Conservation (phyloP, 208 protist species). For the Tritrichomonas foetus region DNA sequence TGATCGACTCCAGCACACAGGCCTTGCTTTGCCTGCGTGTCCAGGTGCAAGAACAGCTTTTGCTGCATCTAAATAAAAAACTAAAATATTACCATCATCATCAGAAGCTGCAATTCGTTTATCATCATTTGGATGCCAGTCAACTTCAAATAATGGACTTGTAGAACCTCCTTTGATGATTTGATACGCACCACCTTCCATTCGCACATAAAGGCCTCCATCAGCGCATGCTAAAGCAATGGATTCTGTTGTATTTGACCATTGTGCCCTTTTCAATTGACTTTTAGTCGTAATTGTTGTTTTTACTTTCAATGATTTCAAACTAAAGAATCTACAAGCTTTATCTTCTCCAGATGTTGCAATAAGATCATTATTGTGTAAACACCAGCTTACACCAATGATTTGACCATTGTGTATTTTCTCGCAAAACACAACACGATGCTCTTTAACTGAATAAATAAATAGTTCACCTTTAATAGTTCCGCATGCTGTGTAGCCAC, state of each 20-base stretch:
- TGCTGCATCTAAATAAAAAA: neutral
- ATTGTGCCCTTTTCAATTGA: neutral
- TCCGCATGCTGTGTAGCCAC: neutral
- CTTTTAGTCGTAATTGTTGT: neutral
- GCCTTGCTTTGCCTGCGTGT: neutral
- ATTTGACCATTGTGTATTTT: neutral
- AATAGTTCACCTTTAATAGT: neutral
- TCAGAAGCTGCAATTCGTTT: neutral
- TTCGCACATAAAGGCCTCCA: neutral
- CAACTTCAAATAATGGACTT: neutral
- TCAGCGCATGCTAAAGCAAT: neutral
- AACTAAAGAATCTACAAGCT: neutral
- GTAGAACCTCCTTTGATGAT: neutral
- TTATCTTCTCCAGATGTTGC: neutral
- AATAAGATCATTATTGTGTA: neutral
- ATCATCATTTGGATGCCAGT: neutral
- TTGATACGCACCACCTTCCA: conserved; percentile 14
- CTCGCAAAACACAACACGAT: neutral
- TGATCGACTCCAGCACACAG: neutral
- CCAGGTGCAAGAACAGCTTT: neutral
- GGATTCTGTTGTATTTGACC: neutral
- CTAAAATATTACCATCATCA: neutral
- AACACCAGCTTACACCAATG: neutral
- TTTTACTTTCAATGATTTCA: neutral
- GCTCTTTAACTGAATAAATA: neutral